These are phyloP conservation scores for Zizania palustris DNA, from an alignment of 202 grass and related monocot genomes.

Conservation along the genomic window DNA sequence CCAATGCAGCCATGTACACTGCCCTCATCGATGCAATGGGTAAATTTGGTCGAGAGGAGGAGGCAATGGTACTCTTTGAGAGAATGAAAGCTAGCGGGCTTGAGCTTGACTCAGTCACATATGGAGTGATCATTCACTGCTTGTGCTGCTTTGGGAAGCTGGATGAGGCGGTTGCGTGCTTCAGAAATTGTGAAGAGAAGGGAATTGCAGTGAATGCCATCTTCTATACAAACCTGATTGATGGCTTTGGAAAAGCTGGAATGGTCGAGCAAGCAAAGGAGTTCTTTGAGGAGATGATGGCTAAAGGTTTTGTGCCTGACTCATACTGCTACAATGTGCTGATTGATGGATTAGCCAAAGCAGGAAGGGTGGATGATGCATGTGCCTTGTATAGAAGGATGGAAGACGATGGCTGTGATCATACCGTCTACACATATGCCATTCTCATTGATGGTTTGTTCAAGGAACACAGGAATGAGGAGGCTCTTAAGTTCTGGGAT, in stretches of 20 bases:
- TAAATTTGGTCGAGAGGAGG: conserved; percentile 63
- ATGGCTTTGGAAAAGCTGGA: conserved; percentile 80
- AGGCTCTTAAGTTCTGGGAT: conserved; percentile 76
- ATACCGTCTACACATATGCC: conserved; percentile 85
- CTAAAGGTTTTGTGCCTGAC: conserved; percentile 65
- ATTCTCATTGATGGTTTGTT: conserved; percentile 83
- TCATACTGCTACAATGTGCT: conserved; percentile 88
- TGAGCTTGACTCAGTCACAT: conserved; percentile 61
- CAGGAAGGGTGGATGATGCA: conserved; percentile 63
- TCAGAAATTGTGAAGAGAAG: conserved; percentile 57
- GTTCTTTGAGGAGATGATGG: conserved; percentile 78
- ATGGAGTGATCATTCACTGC: conserved; percentile 74
- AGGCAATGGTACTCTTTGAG: conserved; percentile 66
- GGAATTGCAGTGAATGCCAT: conserved; percentile 60
- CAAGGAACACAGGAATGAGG: conserved; percentile 89
- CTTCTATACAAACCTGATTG: conserved; percentile 77
- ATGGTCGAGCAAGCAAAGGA: conserved; percentile 59
- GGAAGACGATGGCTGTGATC: conserved; percentile 77
- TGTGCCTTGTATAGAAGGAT: conserved; percentile 76
- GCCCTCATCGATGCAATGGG: conserved; percentile 62
- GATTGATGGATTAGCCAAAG: conserved; percentile 72
- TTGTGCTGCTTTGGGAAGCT: conserved; percentile 74
- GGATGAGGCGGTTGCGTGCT: conserved; percentile 68
- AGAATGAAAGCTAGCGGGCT: conserved; percentile 75
- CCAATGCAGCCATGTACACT: conserved; percentile 73